Conservation (phyloP, 2,329 filamentous ascomycete species). For the Chrysoporthe austroafricana region DNA sequence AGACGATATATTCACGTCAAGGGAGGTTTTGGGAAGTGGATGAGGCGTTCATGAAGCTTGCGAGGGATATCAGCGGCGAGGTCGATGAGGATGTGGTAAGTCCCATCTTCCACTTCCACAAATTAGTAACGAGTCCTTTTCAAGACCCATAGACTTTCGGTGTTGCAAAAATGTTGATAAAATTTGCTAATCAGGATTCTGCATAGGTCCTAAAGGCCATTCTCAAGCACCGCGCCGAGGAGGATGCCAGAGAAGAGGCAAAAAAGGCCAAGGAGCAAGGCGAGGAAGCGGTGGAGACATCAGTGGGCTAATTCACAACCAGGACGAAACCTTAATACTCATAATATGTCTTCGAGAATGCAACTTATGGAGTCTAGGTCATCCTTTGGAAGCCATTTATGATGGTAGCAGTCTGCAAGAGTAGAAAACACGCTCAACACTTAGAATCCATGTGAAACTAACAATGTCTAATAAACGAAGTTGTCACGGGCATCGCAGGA, state of each 20-base stretch:
- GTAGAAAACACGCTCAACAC: no score
- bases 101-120: neutral
- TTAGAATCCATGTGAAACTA: no score
- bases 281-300: neutral
- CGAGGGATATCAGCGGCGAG: conserved; percentile 37
- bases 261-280: neutral
- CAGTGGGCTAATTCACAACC: neutral
- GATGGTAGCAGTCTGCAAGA: no score
- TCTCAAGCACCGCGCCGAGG: neutral
- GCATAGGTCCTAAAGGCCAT: neutral
- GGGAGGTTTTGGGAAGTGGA: conserved; percentile 59
- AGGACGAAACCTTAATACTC: neutral
- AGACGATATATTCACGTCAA: conserved; percentile 53
- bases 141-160: neutral
- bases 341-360: neutral
- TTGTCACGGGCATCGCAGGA: no score
- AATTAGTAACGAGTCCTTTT: no score
- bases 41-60: conserved; percentile 43
- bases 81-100: conserved; percentile 17
- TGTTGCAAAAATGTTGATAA: neutral
- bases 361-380: neutral
- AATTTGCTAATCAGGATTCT: neutral
- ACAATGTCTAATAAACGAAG: no score
- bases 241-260: neutral
- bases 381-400: neutral